Percentiles rank a stretch among this genome's conserved stretches.
Evolutionary conservation across 1,284 basidiomycete species (phyloP).

Genomic region (Afroboletus lepidellus): DNA sequence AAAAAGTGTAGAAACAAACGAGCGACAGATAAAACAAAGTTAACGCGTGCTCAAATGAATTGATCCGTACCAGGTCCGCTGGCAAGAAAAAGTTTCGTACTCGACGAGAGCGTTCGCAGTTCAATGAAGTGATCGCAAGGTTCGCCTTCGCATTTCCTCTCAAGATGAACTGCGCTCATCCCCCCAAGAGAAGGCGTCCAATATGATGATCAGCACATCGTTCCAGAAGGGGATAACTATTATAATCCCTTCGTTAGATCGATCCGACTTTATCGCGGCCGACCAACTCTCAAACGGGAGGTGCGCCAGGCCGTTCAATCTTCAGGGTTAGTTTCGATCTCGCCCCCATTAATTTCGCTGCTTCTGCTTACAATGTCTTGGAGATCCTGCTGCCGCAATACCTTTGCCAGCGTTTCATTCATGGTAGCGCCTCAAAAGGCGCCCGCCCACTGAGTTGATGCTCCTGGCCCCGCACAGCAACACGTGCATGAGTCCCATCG

Average conservation of each 20-base stretch:
- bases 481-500: slow-evolving; percentile 14
- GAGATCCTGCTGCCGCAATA: not conserved
- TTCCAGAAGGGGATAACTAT: slow-evolving; percentile 11
- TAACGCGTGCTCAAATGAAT: not conserved
- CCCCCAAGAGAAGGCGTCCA: not conserved
- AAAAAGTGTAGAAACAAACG: not conserved
- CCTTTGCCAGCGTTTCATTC: slow-evolving; percentile 8
- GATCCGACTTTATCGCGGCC: slow-evolving; percentile 25
- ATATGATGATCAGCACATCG: slow-evolving; percentile 15
- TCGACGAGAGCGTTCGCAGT: not conserved
- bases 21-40: slow-evolving; percentile 3
- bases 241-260: slow-evolving; percentile 6
- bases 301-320: slow-evolving; percentile 19
- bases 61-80: not conserved
- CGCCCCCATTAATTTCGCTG: slow-evolving; percentile 12
- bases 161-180: slow-evolving; percentile 2
- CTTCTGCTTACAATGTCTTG: not conserved
- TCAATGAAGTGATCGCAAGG: not conserved
- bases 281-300: slow-evolving; percentile 4
- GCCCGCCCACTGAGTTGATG: not conserved
- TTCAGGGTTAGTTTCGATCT: slow-evolving; percentile 8
- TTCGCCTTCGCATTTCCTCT: not conserved
- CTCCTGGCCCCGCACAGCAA: slow-evolving; percentile 4
- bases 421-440: not conserved
- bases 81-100: not conserved